Conservation (phyloP, 257 asterid genomes). For the Rehmannia glutinosa region DNA sequence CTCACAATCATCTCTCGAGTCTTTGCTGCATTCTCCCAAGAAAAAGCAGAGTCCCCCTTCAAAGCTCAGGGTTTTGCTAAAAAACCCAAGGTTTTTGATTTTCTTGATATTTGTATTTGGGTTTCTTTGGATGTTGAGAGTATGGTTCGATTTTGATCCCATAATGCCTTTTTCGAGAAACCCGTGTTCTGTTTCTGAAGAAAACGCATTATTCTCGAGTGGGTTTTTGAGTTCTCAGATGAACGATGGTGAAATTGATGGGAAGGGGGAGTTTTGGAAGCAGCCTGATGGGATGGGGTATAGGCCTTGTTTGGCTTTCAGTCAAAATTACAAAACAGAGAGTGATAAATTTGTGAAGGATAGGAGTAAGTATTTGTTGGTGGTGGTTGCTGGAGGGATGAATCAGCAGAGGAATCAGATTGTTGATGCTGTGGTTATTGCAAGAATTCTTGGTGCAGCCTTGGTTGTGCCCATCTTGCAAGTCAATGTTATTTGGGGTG, state of each 20-base stretch:
- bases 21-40: conserved; percentile 64
- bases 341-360: conserved; percentile 54
- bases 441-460: conserved; percentile 93
- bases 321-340: conserved; percentile 36
- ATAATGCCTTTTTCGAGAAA: conserved; percentile 36
- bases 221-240: conserved; percentile 27
- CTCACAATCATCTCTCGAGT: conserved; percentile 72
- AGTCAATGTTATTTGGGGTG: conserved; percentile 97
- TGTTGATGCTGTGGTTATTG: conserved; percentile 96
- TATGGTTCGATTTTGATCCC: conserved; percentile 51
- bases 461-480: conserved; percentile 90
- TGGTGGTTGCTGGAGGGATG: conserved; percentile 92
- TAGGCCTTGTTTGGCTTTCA: conserved; percentile 80
- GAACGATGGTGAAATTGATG: conserved; percentile 23
- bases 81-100: conserved; percentile 49
- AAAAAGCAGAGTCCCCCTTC: conserved; percentile 39
- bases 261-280: conserved; percentile 60
- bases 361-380: conserved; percentile 66
- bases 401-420: conserved; percentile 99
- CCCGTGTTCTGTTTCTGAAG: conserved; percentile 53
- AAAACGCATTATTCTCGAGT: conserved; percentile 19
- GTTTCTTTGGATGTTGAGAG: conserved; percentile 51
- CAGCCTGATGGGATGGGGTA: conserved; percentile 94
- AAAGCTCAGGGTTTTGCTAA: conserved; percentile 34
- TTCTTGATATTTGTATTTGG: conserved; percentile 46